Conservation (phyloP, 352 stramenopile genomes). For the Elongisporangium undulatum region DNA sequence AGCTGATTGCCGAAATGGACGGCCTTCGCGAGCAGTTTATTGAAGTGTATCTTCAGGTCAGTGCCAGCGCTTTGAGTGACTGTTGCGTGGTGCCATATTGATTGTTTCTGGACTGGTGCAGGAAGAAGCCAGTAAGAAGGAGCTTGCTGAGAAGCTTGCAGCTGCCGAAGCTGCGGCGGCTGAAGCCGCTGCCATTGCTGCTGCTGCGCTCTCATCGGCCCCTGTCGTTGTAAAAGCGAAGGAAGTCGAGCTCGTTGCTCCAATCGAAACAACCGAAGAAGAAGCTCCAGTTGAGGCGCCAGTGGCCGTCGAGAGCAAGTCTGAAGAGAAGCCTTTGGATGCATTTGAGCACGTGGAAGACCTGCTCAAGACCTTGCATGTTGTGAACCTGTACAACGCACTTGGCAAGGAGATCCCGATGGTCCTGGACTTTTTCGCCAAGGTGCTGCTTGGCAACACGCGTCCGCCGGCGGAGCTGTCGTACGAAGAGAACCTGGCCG, state of each 20-base stretch:
- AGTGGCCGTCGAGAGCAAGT: constrained; percentile 2
- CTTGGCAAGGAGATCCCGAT: constrained; percentile 73
- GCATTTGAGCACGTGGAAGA: constrained; percentile 56
- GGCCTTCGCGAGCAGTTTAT: constrained; percentile 77
- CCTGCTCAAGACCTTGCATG: constrained; percentile 73
- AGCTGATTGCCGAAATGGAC: constrained; percentile 72
- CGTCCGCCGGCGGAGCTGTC: constrained; percentile 68
- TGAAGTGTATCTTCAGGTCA: constrained; percentile 40
- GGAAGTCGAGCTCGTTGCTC: constrained; percentile 3
- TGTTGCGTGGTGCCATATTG: constrained; percentile 1
- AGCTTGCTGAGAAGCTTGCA: constrained; percentile 7
- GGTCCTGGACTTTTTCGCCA: constrained; percentile 82
- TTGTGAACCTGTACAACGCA: constrained; percentile 70
- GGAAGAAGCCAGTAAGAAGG: constrained; percentile 36
- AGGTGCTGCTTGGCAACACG: constrained; percentile 79
- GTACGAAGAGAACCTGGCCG: constrained; percentile 73
- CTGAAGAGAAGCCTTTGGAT: constrained; percentile 11
- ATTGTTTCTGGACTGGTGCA: constrained; percentile 4
- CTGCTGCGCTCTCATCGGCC: neutral
- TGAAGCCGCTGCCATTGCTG: constrained; percentile 7
- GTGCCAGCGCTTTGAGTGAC: neutral
- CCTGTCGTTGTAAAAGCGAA: constrained; percentile 5
- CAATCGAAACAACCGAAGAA: constrained; percentile 1
- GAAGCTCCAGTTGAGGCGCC: constrained; percentile 2
- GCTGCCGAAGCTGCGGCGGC: constrained; percentile 1